Conservation (phyloP, 345 rosid species). For the Dovyalis caffra region DNA sequence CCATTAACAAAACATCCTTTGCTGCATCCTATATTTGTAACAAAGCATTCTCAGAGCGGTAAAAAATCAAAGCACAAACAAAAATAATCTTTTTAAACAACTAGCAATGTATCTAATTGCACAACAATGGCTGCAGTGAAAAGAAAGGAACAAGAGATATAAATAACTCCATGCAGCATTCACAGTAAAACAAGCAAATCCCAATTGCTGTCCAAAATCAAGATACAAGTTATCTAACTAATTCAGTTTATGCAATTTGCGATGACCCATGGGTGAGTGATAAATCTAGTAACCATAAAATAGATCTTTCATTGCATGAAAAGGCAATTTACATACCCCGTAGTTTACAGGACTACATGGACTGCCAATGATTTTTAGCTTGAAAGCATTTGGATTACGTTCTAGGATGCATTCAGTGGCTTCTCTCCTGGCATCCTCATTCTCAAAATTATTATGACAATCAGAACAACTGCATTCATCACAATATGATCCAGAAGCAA, state of each 20-base stretch:
- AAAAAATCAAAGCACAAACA: not conserved
- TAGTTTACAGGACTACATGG: conserved; percentile 13
- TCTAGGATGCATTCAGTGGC: conserved; percentile 34
- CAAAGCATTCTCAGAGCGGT: conserved; percentile 12
- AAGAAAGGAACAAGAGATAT: no score
- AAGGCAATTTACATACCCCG: conserved; percentile 29
- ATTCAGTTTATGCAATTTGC: no score
- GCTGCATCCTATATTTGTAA: conserved; percentile 26
- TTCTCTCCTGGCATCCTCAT: conserved; percentile 30
- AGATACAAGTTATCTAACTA: not conserved
- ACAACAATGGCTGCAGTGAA: no score
- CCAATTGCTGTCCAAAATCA: no score
- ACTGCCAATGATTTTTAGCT: conserved; percentile 25
- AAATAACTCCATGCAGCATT: no score
- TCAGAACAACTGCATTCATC: conserved; percentile 46
- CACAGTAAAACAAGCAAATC: no score
- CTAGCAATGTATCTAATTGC: no score
- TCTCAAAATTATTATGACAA: conserved; percentile 43
- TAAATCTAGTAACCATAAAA: not conserved
- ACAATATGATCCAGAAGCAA: conserved; percentile 51
- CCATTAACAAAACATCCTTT: conserved; percentile 22
- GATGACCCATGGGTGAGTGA: not conserved
- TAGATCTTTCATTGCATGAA: not conserved
- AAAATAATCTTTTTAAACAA: not conserved
- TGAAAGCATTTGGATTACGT: conserved; percentile 52